A percentile compares a stretch with the other conserved stretches of the same genome.
Conservation (phyloP, 1,139 yeast species). For the Geotrichum macrosporum region DNA sequence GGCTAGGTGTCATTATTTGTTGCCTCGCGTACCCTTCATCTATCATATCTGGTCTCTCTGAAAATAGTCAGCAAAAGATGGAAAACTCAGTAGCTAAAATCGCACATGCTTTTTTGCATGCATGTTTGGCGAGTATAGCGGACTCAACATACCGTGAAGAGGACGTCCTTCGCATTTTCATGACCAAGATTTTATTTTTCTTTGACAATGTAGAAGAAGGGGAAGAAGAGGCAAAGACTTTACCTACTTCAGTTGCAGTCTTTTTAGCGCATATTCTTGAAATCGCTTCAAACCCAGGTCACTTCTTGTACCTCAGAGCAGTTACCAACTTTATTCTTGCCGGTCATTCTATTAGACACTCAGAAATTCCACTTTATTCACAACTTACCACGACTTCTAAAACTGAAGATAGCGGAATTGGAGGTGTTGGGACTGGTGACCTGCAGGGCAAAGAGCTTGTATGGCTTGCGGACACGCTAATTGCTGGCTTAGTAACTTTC, state of each 20-base stretch:
- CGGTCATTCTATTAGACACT: constrained; percentile 50
- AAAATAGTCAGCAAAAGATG: not conserved
- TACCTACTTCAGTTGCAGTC: constrained; percentile 45
- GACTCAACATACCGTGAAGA: constrained; percentile 52
- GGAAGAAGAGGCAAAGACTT: constrained; percentile 26
- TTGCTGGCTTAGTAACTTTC: constrained; percentile 44
- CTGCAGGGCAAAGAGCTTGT: constrained; percentile 49
- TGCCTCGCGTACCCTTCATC: constrained; percentile 38
- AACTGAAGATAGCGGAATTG: constrained; percentile 40
- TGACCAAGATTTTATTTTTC: constrained; percentile 59
- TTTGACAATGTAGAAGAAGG: constrained; percentile 29
- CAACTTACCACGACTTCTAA: constrained; percentile 41
- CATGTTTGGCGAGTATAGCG: constrained; percentile 17
- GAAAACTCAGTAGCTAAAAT: constrained; percentile 11
- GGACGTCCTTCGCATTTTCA: constrained; percentile 51
- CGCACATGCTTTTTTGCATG: constrained; percentile 15
- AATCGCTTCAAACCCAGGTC: constrained; percentile 64
- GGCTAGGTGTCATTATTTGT: constrained; percentile 55
- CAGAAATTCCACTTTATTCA: constrained; percentile 63
- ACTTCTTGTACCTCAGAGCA: constrained; percentile 62
- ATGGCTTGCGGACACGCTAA: constrained; percentile 60
- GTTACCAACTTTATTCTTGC: constrained; percentile 40
- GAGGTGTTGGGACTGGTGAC: constrained; percentile 9
- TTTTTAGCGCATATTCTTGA: constrained; percentile 53
- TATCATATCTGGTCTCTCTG: constrained; percentile 7